phyloP scores from a whole-genome alignment of 1,139 yeast species.

The Tardiomyces digboiensis region DNA sequence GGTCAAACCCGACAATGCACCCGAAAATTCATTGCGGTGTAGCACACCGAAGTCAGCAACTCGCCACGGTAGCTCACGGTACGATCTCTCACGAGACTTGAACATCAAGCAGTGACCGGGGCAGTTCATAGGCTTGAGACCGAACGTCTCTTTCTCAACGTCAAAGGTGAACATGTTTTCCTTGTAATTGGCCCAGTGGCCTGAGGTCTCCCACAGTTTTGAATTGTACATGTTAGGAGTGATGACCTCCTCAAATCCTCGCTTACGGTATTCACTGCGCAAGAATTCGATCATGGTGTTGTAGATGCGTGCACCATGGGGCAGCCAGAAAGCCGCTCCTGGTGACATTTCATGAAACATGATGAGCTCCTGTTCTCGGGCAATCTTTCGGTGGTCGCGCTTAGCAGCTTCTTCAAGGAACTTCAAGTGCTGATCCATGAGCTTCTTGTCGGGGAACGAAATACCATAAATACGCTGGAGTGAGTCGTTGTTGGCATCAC shows the following conservation, averaged over 20 bases:
- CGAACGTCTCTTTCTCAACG: constrained; percentile 77
- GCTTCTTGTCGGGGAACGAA: constrained; percentile 97
- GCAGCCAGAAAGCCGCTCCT: constrained; percentile 95
- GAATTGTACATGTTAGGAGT: constrained; percentile 97
- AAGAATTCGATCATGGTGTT: constrained; percentile 70
- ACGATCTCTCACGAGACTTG: constrained; percentile 74
- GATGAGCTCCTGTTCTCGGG: constrained; percentile 93
- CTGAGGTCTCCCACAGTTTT: constrained; percentile 95
- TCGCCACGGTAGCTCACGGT: constrained; percentile 83
- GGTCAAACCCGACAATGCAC: constrained; percentile 90
- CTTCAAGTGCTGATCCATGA: constrained; percentile 91
- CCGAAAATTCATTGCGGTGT: constrained; percentile 93
- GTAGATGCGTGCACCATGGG: constrained; percentile 96
- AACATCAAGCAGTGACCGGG: constrained; percentile 95
- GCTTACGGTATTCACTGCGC: constrained; percentile 73
- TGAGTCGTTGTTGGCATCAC: constrained; percentile 91
- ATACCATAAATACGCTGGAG: constrained; percentile 97
- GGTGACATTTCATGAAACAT: constrained; percentile 96
- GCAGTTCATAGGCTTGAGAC: constrained; percentile 96
- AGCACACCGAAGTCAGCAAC: constrained; percentile 89
- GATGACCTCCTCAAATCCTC: constrained; percentile 96
- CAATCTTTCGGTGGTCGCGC: constrained; percentile 96
- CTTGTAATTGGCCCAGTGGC: constrained; percentile 96
- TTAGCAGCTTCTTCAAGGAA: constrained; percentile 95
- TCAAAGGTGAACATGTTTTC: constrained; percentile 97